Percentiles rank a stretch among this genome's conserved stretches.
Evolutionary conservation across 1,284 basidiomycete genomes (phyloP).

Genomic region (Marasmius sp.): DNA sequence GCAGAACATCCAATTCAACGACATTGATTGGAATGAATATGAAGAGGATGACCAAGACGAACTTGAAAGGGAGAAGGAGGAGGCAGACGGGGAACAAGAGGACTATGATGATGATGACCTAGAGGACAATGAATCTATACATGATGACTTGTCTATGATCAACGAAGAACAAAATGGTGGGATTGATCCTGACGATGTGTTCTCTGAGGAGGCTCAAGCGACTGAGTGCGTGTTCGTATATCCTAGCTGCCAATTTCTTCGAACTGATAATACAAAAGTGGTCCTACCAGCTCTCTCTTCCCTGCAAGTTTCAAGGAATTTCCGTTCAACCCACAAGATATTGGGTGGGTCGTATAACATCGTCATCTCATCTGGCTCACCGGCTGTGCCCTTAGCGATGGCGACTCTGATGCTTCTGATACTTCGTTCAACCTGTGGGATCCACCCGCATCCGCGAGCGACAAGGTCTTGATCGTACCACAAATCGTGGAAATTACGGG

Average conservation of each 20-base stretch:
- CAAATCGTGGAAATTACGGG: too few relatives aligned
- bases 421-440: too few relatives aligned
- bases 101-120: neutral
- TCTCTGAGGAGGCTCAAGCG: neutral
- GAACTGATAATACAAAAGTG: too few relatives aligned
- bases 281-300: too few relatives aligned
- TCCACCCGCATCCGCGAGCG: too few relatives aligned
- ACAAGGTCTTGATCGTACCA: too few relatives aligned
- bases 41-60: conserved; percentile 1
- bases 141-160: neutral
- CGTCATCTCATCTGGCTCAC: too few relatives aligned
- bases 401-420: too few relatives aligned
- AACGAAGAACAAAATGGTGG: neutral
- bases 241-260: neutral
- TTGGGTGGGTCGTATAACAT: too few relatives aligned
- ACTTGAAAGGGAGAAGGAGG: conserved; percentile 3
- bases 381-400: too few relatives aligned
- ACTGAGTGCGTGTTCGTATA: neutral
- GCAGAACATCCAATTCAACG: conserved; percentile 25
- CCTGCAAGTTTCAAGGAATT: too few relatives aligned
- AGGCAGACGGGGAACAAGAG: conserved; percentile 3
- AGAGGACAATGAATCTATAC: neutral
- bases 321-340: too few relatives aligned
- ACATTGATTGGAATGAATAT: conserved; percentile 14
- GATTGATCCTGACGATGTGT: neutral